Percentiles rank a stretch among this genome's conserved stretches.
phyloP scores from a whole-genome alignment of 139 green algal genomes.

The Axilococcus clingmanii region DNA sequence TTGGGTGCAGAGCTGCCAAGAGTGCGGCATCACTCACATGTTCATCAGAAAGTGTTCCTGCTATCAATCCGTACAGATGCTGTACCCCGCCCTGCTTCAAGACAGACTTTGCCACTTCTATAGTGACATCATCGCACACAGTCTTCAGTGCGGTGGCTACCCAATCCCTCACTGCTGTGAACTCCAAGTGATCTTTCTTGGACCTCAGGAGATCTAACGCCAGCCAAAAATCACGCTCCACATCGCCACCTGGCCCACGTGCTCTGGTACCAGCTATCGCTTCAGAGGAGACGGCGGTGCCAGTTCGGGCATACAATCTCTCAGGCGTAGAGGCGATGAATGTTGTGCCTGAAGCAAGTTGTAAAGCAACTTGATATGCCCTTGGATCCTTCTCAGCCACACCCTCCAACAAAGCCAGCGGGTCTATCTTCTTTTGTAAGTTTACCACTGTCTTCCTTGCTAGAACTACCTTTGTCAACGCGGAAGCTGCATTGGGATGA shows the following conservation, averaged over 20 bases:
- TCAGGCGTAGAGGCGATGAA: slow-evolving; percentile 91
- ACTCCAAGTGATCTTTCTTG: slow-evolving; percentile 93
- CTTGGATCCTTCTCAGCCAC: slow-evolving; percentile 63
- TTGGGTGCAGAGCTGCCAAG: slow-evolving; percentile 73
- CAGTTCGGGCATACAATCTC: slow-evolving; percentile 75
- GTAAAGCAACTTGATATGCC: slow-evolving; percentile 78
- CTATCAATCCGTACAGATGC: slow-evolving; percentile 89
- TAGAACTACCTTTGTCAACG: slow-evolving; percentile 75
- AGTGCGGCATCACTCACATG: slow-evolving; percentile 24
- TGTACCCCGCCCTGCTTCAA: slow-evolving; percentile 85
- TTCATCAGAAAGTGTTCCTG: slow-evolving; percentile 41
- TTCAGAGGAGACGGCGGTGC: slow-evolving; percentile 63
- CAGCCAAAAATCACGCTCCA: slow-evolving; percentile 79
- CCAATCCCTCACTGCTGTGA: slow-evolving; percentile 77
- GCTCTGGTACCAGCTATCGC: slow-evolving; percentile 85
- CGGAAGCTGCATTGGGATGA: neutral
- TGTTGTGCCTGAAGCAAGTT: slow-evolving; percentile 38
- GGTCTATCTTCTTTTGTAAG: slow-evolving; percentile 37
- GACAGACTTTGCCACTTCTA: slow-evolving; percentile 82
- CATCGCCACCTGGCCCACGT: slow-evolving; percentile 44
- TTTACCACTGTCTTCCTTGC: slow-evolving; percentile 49
- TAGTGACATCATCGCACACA: slow-evolving; percentile 42
- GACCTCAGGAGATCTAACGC: slow-evolving; percentile 71
- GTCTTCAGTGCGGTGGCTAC: slow-evolving; percentile 32
- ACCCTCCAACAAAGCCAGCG: slow-evolving; percentile 53